Evolutionary conservation across 2,329 filamentous ascomycete genomes (phyloP).

Genomic region (Trichoderma afroharzianum): DNA sequence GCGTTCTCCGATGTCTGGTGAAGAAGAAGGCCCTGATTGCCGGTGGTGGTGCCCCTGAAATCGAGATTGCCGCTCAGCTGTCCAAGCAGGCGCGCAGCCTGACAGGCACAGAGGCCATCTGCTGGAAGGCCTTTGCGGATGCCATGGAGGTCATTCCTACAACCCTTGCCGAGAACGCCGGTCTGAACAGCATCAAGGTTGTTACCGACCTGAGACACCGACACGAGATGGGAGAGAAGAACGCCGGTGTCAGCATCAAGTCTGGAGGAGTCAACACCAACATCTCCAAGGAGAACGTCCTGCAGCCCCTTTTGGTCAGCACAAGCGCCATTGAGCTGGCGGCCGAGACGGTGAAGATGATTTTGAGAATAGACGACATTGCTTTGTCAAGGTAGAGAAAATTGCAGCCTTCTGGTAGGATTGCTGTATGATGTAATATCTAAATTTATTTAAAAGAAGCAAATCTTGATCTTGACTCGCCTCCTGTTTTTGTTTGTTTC

Average conservation of each 20-base stretch:
- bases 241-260: conserved; percentile 97
- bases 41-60: conserved; percentile 92
- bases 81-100: conserved; percentile 77
- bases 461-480: not conserved
- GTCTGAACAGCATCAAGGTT: conserved; percentile 97
- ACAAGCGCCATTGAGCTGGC: conserved; percentile 97
- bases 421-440: conserved; percentile 38
- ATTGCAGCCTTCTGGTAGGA: conserved; percentile 25
- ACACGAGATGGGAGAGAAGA: conserved; percentile 92
- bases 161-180: conserved; percentile 94
- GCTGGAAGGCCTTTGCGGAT: conserved; percentile 98
- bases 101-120: conserved; percentile 90
- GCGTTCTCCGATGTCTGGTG: conserved; percentile 92
- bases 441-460: not conserved
- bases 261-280: conserved; percentile 95
- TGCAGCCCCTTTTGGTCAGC: conserved; percentile 93
- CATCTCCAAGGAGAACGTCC: conserved; percentile 93
- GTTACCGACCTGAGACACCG: conserved; percentile 93
- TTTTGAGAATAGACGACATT: conserved; percentile 65
- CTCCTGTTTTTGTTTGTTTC: not conserved
- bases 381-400: conserved; percentile 54
- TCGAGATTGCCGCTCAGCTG: conserved; percentile 88
- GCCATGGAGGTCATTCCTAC: conserved; percentile 97
- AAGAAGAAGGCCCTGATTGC: conserved; percentile 99
- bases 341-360: conserved; percentile 98